Evolutionary conservation across 2,329 filamentous ascomycete species (phyloP), one percentile per base, ranked within the genome.

Genomic region (Hypocrella siamensis): DNA sequence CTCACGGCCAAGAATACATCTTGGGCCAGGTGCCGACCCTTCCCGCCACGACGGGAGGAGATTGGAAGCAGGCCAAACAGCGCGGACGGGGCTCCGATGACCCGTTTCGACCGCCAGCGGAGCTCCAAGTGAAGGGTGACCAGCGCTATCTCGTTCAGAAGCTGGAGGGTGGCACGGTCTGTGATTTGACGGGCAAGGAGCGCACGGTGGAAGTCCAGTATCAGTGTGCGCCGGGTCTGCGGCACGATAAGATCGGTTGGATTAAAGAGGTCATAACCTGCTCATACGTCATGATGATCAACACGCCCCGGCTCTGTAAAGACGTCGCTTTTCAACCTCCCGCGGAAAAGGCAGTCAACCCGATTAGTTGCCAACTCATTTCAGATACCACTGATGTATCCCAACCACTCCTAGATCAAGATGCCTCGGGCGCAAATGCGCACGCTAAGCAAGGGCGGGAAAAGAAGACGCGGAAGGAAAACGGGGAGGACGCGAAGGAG

Each of bases 191-290:
- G 1, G 79, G 79, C 19, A 74, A 77, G 36, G 72, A 81, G 39
- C 73, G 86, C 31, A 84, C 76, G 42, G 79, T 93, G 41, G 86
- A 94, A 53, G 73, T 94, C 8, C 80, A 84, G 43, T 75, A 75
- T 42, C 70, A 75, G 49, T 93, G 85, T 58, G 78, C 82, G 44
- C 83, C 82, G 0, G 76, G 80, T 30, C 64, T 75, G 19, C 70
- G 70, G 3, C 64, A 61, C 29, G 78, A 93, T 50, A 73, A 78
- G 30, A 93, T 94, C 44, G 79, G 78, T 27, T 85, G 83, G 74
- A 92, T 94, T 56, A 93, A 93, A 53, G 86, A 94, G 52, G 74
- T 88, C 2, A 80, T 79, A 3, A 93, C 84, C 9, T 94, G 86
- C 57, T 75, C 83, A 10, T 94, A 94, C 49, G 65, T 93, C 33